These are phyloP conservation scores for Olyra latifolia DNA, from an alignment of 176 grass and related monocot genomes.

Conservation along the genomic window DNA sequence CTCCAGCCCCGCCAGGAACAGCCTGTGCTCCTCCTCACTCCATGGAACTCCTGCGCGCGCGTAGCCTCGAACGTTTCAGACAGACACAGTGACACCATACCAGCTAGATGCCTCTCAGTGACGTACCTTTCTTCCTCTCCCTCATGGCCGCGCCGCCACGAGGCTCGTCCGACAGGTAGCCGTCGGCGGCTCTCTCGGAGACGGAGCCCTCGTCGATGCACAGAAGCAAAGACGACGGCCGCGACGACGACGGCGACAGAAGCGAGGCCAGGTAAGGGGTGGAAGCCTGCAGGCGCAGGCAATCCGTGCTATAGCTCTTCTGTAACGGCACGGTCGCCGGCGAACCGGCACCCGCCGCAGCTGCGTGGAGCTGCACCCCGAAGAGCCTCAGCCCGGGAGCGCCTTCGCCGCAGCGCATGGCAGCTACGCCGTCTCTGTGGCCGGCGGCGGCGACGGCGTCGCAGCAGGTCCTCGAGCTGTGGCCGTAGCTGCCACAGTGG, in stretches of 20 bases:
- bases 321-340: slow-evolving; percentile 33
- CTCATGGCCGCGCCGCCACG: slow-evolving; percentile 8
- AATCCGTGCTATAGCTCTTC: slow-evolving; percentile 45
- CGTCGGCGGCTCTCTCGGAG: slow-evolving; percentile 38
- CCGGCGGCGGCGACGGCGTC: not conserved
- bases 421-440: not conserved
- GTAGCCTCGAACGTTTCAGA: not conserved
- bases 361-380: slow-evolving; percentile 61
- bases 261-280: slow-evolving; percentile 18
- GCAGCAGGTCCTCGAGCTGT: slow-evolving; percentile 37
- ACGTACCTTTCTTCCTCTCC: slow-evolving; percentile 59
- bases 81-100: too few species aligned
- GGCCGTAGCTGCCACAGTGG: slow-evolving; percentile 40
- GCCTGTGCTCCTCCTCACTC: slow-evolving; percentile 74
- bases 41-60: slow-evolving; percentile 63
- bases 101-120: too few species aligned
- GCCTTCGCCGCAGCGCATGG: not conserved
- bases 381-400: slow-evolving; percentile 47
- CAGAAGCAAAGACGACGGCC: slow-evolving; percentile 25
- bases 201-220: slow-evolving; percentile 37
- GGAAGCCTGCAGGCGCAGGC: slow-evolving; percentile 17
- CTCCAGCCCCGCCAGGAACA: slow-evolving; percentile 65
- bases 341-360: not conserved
- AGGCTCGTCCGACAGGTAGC: slow-evolving; percentile 54
- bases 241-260: not conserved